Evolutionary conservation across 2,329 filamentous ascomycete genomes (phyloP).

Genomic region (Furcasterigmium furcatum): DNA sequence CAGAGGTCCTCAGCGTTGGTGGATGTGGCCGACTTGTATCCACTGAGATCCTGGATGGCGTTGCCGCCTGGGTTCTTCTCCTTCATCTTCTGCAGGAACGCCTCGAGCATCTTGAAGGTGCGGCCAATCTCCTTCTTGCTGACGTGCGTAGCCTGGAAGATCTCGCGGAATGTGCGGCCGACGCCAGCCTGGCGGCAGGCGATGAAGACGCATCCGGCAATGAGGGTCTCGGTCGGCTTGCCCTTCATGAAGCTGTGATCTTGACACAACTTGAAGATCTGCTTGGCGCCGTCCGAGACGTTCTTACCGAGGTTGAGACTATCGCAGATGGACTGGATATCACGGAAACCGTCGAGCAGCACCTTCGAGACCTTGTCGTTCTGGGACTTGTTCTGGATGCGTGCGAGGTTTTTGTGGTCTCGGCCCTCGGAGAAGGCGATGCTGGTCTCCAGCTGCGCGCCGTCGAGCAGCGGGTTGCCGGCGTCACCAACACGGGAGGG

Average conservation of each 20-base stretch:
- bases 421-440: slow-evolving; percentile 80
- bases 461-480: slow-evolving; percentile 84
- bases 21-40: slow-evolving; percentile 71
- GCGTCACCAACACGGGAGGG: slow-evolving; percentile 97
- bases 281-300: slow-evolving; percentile 86
- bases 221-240: slow-evolving; percentile 89
- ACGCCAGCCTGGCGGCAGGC: slow-evolving; percentile 88
- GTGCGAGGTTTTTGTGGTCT: slow-evolving; percentile 70
- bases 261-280: slow-evolving; percentile 91
- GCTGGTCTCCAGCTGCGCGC: slow-evolving; percentile 81
- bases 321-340: slow-evolving; percentile 86
- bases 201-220: slow-evolving; percentile 96
- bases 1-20: slow-evolving; percentile 83
- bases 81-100: slow-evolving; percentile 76
- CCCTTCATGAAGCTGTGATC: slow-evolving; percentile 93
- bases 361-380: slow-evolving; percentile 81
- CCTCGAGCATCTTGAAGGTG: slow-evolving; percentile 90
- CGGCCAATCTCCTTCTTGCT: slow-evolving; percentile 96
- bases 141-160: slow-evolving; percentile 89
- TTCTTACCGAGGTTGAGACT: slow-evolving; percentile 76
- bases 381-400: slow-evolving; percentile 78
- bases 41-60: slow-evolving; percentile 56
- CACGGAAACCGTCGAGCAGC: slow-evolving; percentile 80
- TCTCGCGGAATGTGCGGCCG: slow-evolving; percentile 89
- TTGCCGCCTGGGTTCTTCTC: slow-evolving; percentile 55